Evolutionary conservation across 148 eudicot genomes (phyloP).

Genomic region (Dianthus caryophyllus): DNA sequence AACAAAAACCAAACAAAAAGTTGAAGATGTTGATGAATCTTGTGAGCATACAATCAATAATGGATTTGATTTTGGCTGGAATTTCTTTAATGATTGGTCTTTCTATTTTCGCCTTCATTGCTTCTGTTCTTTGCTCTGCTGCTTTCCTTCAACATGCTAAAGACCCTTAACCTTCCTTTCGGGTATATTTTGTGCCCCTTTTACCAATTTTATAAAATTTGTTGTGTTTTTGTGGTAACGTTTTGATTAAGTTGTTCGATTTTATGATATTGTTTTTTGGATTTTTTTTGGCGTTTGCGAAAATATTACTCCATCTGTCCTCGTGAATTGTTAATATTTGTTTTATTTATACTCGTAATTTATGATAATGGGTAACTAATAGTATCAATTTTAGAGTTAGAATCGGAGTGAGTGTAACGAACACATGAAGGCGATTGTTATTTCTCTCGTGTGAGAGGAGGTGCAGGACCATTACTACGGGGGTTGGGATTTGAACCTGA

Average conservation of each 20-base stretch:
- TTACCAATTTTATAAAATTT: conserved; percentile 1
- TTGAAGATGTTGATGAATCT: conserved; percentile 41
- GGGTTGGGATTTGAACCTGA: no score
- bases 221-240: not conserved
- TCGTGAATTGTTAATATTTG: no score
- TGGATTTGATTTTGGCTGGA: conserved; percentile 71
- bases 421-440: no score
- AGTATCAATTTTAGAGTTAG: no score
- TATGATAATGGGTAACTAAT: no score
- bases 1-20: not conserved
- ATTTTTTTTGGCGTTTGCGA: no score
- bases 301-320: no score
- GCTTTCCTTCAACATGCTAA: conserved; percentile 63
- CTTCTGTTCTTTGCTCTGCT: conserved; percentile 57
- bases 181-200: conserved; percentile 17
- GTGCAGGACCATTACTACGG: no score
- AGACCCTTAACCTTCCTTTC: conserved; percentile 24
- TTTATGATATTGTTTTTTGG: not conserved
- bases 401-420: no score
- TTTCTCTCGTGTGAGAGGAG: no score
- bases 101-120: conserved; percentile 55
- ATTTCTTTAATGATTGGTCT: conserved; percentile 67
- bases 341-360: no score
- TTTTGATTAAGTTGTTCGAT: not conserved
- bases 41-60: conserved; percentile 46